Base-by-base conservation (phyloP, 108 stramenopile genomes). In the Cyclotella cryptica region DNA sequence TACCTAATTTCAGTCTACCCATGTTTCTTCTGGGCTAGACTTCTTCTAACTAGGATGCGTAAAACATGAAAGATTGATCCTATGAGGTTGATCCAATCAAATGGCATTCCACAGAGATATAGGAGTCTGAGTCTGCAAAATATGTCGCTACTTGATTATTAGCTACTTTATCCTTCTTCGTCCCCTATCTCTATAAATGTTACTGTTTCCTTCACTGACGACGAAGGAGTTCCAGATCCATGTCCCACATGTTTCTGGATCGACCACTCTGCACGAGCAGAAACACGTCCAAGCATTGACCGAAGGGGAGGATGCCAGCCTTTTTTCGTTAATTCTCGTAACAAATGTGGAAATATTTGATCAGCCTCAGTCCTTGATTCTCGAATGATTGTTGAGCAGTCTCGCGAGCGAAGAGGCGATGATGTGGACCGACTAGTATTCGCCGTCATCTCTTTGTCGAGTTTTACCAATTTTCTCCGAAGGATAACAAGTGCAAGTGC, bases 211-310 rank as follows among this genome's bases (percentile, higher is more conserved):
- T 26, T 27, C 11, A 19, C 22, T 12, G 22, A 12, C 0, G 65
- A 17, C 1, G 65, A 12, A 47, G 43, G n/a, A 44, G 70, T 30
- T 26, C 46, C 42, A 39, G 41, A 43, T 26, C 12, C 68, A 13
- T 28, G 26, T 26, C 44, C 71, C 40, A 30, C 57, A 43, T 58
- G 41, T 49, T 44, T 65, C 46, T 74, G 76, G 27, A 92, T 77
- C 27, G 81, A 78, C 93, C 93, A 93, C 15, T 86, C 87, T 19
- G 90, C 88, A 41, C 93, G 64, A 66, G 85, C 87, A 44, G 82
- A 79, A 0, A 93, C 93, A 40, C 90, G 76, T 58, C 93, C 93
- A 53, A 93, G 87, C 90, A 93, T 90, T 14, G 85, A 93, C 29
- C 90, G 79, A 42, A 86, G 81, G 0, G 90, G 88, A 22, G 88